A percentile compares a stretch with the other conserved stretches of the same genome.
phyloP scores from a whole-genome alignment of 306 rosid genomes.

The Trichosanthes truncata region DNA sequence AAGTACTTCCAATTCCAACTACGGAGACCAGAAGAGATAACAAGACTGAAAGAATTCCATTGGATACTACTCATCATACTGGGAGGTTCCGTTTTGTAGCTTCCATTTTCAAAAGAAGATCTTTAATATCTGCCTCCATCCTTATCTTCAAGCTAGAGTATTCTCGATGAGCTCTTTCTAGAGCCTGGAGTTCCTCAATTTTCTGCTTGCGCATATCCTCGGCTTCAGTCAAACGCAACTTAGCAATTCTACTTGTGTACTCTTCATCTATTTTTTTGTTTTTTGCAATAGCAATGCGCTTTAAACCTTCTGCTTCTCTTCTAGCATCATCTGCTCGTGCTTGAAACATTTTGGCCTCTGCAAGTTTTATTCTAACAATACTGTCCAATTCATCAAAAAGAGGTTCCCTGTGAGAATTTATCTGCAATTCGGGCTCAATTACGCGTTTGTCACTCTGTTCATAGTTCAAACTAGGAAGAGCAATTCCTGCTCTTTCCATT shows the following conservation, averaged over 20 bases:
- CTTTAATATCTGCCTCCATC: conserved; percentile 87
- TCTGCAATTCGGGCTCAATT: conserved; percentile 47
- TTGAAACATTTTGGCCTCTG: conserved; percentile 94
- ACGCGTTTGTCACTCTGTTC: conserved; percentile 52
- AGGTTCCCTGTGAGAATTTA: conserved; percentile 57
- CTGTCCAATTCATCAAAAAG: conserved; percentile 84
- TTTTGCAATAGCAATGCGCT: conserved; percentile 77
- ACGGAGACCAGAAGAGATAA: neutral
- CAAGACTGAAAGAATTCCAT: neutral
- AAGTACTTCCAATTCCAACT: neutral
- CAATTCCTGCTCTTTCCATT: conserved; percentile 48
- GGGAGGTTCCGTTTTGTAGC: conserved; percentile 80
- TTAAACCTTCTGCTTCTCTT: conserved; percentile 86
- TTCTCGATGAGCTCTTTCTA: conserved; percentile 67
- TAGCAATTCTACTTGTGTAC: conserved; percentile 51
- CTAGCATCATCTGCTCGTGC: conserved; percentile 87
- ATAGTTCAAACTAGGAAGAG: conserved; percentile 52
- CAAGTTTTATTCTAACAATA: conserved; percentile 62
- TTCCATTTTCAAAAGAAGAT: conserved; percentile 86
- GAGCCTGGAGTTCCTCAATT: conserved; percentile 66
- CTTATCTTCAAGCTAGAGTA: conserved; percentile 77
- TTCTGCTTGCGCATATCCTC: conserved; percentile 72
- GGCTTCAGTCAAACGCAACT: conserved; percentile 54
- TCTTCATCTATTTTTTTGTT: conserved; percentile 81
- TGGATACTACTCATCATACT: conserved; percentile 23